Base-by-base conservation (phyloP, 257 asterid genomes). In the Solanum pimpinellifolium region DNA sequence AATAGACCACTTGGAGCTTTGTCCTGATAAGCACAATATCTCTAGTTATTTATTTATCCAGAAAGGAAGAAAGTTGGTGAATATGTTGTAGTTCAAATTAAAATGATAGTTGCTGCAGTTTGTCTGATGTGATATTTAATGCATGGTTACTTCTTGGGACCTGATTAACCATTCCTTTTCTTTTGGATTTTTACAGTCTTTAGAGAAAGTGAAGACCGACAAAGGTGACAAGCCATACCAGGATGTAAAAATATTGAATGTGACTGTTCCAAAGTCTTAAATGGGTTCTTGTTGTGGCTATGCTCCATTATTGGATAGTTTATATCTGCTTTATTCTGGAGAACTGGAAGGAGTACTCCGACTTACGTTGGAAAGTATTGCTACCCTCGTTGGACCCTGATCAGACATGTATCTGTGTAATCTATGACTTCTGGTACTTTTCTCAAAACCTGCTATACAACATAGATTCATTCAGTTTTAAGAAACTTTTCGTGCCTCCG, bases 151-250 rank as follows among this genome's bases (percentile, higher is more conserved):
- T 25, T 68, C 84, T 66, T 83, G 44, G 49, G 42, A 76, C 20
- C 31, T 66, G 44, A 18, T 13, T 65, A 65, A 31, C 35, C 29
- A 37, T 27, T 77, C 23, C 65, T 29, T 49, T 84, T 16, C 65
- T 87, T 16, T 60, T 76, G 78, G 46, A 52, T 80, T 85, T 41
- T 85, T 62, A 89, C 97, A 97, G 99, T 93, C 90, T 5, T 94
- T 97, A 66, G 99, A 97, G 94, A 95, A 95, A 91, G 99, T 95
- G 93, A 97, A 97, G 95, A 91, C 95, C 18, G 98, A 97, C 92
- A 97, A 91, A 92, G 90, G 76, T 65, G 99, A 97, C 91, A 95
- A 90, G 90, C 99, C 99, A 20, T 90, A 92, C 90, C 98, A 95
- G 91, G 99, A 97, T 82, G 98, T 95, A 72, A 97, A 97, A 92